Percentiles rank a stretch among this genome's conserved stretches.
These are phyloP conservation scores for Sindora glabra DNA, from an alignment of 306 rosid genomes.

Conservation along the genomic window DNA sequence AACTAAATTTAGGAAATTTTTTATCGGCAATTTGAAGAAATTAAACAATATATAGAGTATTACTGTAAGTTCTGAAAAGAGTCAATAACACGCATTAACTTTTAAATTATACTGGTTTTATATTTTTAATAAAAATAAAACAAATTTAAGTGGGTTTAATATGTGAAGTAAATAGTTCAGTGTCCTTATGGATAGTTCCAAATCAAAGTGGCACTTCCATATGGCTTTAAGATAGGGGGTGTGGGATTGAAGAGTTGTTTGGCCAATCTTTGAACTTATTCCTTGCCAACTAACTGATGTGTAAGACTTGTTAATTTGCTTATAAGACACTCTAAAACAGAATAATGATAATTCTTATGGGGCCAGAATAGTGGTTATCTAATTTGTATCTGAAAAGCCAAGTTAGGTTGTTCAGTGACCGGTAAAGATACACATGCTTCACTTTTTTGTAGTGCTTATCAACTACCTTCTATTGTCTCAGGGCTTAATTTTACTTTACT, in stretches of 20 bases:
- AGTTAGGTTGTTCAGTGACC: slow-evolving; percentile 39
- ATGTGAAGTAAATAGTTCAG: no score
- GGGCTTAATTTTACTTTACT: no score
- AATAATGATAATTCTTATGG: slow-evolving; percentile 26
- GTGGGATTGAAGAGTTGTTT: not conserved
- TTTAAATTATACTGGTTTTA: no score
- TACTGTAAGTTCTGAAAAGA: no score
- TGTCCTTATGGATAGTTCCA: not conserved
- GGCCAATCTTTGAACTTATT: not conserved
- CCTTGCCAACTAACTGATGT: slow-evolving; percentile 22
- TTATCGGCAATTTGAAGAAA: no score
- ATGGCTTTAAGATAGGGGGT: not conserved
- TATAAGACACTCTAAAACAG: slow-evolving; percentile 51
- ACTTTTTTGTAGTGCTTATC: not conserved
- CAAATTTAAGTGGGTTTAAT: no score
- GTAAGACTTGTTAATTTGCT: slow-evolving; percentile 33
- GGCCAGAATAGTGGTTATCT: slow-evolving; percentile 42
- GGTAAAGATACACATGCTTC: not conserved
- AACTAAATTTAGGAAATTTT: no score
- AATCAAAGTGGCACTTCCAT: no score
- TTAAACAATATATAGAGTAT: no score
- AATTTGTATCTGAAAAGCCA: slow-evolving; percentile 25
- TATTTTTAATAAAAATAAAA: no score
- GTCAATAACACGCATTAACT: no score
- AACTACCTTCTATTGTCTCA: slow-evolving; percentile 5